phyloP scores from a whole-genome alignment of 1,139 yeast species.

The Yamadazyma songkhlaensis region DNA sequence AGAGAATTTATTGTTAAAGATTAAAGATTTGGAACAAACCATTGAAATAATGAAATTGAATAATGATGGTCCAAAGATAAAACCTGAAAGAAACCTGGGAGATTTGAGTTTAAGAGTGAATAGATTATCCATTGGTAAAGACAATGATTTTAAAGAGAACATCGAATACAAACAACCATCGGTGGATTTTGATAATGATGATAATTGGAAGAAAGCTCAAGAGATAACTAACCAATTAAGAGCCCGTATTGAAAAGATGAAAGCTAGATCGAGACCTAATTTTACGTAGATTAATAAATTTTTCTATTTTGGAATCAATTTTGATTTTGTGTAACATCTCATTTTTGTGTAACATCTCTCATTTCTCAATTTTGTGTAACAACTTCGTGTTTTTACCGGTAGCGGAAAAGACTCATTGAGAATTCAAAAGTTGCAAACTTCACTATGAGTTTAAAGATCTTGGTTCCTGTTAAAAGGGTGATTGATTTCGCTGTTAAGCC shows the following conservation, averaged over 20 bases:
- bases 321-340: no score
- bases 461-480: constrained; percentile 94
- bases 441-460: constrained; percentile 57
- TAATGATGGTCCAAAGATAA: constrained; percentile 2
- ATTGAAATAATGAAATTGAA: constrained; percentile 42
- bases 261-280: constrained; percentile 40
- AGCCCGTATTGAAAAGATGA: constrained; percentile 89
- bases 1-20: constrained; percentile 50
- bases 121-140: constrained; percentile 43
- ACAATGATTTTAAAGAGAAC: constrained; percentile 14
- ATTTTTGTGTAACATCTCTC: neutral
- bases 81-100: constrained; percentile 23
- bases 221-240: constrained; percentile 83
- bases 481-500: constrained; percentile 94
- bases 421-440: constrained; percentile 1
- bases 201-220: constrained; percentile 86
- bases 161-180: neutral
- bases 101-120: constrained; percentile 47
- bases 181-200: constrained; percentile 49
- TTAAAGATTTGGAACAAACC: constrained; percentile 51
- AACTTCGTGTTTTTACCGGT: neutral
- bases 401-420: constrained; percentile 4
- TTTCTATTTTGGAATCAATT: no score
- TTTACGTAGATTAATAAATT: constrained; percentile 1
- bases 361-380: neutral